These are phyloP conservation scores for Calocybe gangraenosa DNA, from an alignment of 768 basidiomycete species.

Conservation along the genomic window DNA sequence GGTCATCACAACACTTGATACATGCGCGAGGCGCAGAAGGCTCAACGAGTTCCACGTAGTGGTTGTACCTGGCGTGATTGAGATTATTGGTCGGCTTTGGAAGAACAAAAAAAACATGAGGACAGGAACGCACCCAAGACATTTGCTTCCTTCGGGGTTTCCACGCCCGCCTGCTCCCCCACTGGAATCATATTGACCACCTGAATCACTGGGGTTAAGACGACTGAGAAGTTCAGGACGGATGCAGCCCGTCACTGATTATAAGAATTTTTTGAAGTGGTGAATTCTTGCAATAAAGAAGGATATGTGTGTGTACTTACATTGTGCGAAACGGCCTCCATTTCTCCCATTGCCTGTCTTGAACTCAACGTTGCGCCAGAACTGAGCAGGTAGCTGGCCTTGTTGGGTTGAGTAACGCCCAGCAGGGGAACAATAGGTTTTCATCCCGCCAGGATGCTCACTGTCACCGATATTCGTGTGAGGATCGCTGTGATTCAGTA, in stretches of 20 bases:
- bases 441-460: slow-evolving; percentile 49
- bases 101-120: not conserved
- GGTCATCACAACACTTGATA: slow-evolving; percentile 55
- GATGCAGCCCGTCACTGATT: slow-evolving; percentile 54
- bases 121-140: slow-evolving; percentile 35
- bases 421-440: slow-evolving; percentile 46
- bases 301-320: slow-evolving; percentile 24
- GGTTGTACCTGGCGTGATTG: slow-evolving; percentile 38
- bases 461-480: slow-evolving; percentile 54
- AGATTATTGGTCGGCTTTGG: not conserved
- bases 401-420: slow-evolving; percentile 37
- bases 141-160: slow-evolving; percentile 48
- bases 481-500: slow-evolving; percentile 26
- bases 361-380: slow-evolving; percentile 49
- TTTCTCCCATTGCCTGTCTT: slow-evolving; percentile 35
- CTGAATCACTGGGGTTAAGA: slow-evolving; percentile 42
- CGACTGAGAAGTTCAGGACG: slow-evolving; percentile 36
- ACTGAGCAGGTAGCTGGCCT: slow-evolving; percentile 40
- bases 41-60: slow-evolving; percentile 58
- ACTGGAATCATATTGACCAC: slow-evolving; percentile 58
- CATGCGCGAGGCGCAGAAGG: slow-evolving; percentile 48
- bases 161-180: slow-evolving; percentile 47
- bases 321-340: slow-evolving; percentile 40
- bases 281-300: not conserved
- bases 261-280: no score